A percentile compares a stretch with the other conserved stretches of the same genome.
Conservation (phyloP, 2,329 filamentous ascomycete genomes). For the Tolypocladium endophyticum region DNA sequence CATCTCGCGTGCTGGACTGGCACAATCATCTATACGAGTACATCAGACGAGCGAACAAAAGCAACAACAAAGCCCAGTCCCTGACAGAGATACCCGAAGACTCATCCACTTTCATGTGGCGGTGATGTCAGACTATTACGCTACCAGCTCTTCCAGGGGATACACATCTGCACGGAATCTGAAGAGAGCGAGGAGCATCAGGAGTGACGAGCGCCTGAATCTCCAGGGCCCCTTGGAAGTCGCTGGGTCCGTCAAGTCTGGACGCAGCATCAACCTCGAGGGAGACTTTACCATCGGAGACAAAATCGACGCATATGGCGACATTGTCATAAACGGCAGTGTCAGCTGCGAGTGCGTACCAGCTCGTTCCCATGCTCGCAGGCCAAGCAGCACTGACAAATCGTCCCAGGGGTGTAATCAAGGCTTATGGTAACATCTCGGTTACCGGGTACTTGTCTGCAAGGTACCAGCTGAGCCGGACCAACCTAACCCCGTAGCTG, state of each 20-base stretch:
- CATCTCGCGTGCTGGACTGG: not conserved
- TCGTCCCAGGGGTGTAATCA: conserved; percentile 27
- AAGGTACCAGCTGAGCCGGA: conserved; percentile 16
- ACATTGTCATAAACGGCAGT: conserved; percentile 29
- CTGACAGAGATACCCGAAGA: not conserved
- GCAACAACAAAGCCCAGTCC: not conserved
- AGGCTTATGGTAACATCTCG: conserved; percentile 35
- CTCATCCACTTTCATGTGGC: not conserved
- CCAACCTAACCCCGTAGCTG: conserved; percentile 2
- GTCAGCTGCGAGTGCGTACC: conserved; percentile 30
- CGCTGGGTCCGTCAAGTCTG: conserved; percentile 33
- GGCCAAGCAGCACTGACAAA: not conserved
- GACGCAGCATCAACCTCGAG: conserved; percentile 30
- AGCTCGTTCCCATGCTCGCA: not conserved
- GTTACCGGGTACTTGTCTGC: conserved; percentile 27
- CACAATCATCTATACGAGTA: not conserved
- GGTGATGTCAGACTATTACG: conserved; percentile 17
- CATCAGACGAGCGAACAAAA: not conserved
- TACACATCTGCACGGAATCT: conserved; percentile 10
- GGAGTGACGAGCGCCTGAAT: conserved; percentile 28
- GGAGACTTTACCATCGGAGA: conserved; percentile 34
- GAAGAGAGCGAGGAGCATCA: conserved; percentile 27
- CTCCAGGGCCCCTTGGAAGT: conserved; percentile 36
- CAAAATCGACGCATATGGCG: conserved; percentile 35
- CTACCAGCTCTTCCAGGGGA: conserved; percentile 11